phyloP scores from a whole-genome alignment of 2,329 filamentous ascomycete species.

The Coleophoma eucalyptorum region DNA sequence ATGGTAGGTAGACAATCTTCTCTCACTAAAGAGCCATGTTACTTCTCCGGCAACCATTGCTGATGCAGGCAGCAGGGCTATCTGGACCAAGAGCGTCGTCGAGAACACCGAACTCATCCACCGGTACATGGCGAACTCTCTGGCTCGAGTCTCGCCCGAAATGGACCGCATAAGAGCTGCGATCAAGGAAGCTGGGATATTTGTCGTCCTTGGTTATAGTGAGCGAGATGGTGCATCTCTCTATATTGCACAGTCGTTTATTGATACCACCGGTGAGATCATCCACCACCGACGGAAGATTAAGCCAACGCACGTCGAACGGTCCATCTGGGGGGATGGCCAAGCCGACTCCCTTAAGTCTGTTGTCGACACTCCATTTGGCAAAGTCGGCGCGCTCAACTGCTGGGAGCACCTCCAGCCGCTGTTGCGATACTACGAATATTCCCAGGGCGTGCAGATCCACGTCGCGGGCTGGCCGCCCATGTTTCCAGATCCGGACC shows the following conservation, averaged over 20 bases:
- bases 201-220: conserved; percentile 42
- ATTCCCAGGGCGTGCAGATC: conserved; percentile 7
- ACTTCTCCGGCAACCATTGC: not conserved
- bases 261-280: conserved; percentile 38
- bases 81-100: conserved; percentile 26
- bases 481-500: conserved; percentile 1
- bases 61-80: conserved; percentile 31
- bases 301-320: conserved; percentile 40
- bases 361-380: conserved; percentile 37
- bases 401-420: conserved; percentile 43
- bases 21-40: too few species aligned
- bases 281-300: conserved; percentile 43
- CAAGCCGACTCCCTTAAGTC: conserved; percentile 51
- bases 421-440: conserved; percentile 10
- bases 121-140: conserved; percentile 40
- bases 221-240: conserved; percentile 39
- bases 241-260: conserved; percentile 46
- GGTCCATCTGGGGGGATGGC: conserved; percentile 49
- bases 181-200: conserved; percentile 41
- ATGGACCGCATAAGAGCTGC: conserved; percentile 40
- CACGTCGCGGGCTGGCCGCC: conserved; percentile 10
- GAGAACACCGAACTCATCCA: conserved; percentile 36
- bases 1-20: conserved; percentile 28
- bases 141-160: conserved; percentile 34
- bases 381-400: conserved; percentile 6